Percentiles rank a stretch among this genome's conserved stretches.
These are phyloP conservation scores for Raddia guianensis DNA, from an alignment of 176 grass and related monocot genomes.

Conservation along the genomic window DNA sequence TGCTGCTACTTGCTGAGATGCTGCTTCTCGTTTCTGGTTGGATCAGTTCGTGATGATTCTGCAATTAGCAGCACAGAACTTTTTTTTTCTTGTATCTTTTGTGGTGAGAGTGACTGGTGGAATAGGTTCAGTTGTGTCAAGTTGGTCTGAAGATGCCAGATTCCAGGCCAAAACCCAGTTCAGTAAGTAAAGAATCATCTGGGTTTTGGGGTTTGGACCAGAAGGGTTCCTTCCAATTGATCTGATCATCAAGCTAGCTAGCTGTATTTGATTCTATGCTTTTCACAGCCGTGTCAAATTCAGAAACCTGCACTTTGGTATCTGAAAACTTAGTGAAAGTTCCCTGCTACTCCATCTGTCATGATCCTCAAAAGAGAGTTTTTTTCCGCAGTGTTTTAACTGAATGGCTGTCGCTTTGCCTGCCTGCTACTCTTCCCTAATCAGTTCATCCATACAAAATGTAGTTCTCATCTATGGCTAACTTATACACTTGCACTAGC, in stretches of 20 bases:
- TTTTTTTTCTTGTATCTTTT: background rate
- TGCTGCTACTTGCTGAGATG: background rate
- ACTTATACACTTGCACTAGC: constrained; percentile 1
- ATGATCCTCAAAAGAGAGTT: background rate
- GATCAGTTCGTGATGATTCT: background rate
- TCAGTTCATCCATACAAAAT: constrained; percentile 1
- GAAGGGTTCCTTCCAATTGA: background rate
- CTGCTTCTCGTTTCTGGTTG: background rate
- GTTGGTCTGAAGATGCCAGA: background rate
- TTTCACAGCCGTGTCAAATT: background rate
- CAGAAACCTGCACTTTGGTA: background rate
- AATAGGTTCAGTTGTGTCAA: constrained; percentile 3
- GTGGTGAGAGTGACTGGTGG: background rate
- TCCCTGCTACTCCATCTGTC: background rate
- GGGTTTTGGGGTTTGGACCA: background rate
- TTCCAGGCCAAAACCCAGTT: background rate
- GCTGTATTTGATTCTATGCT: background rate
- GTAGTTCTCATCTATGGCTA: background rate
- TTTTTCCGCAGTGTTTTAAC: background rate
- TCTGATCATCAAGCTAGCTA: background rate
- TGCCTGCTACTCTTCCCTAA: constrained; percentile 19
- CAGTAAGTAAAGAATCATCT: background rate
- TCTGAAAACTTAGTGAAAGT: background rate
- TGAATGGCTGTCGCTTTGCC: background rate
- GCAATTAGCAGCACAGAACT: background rate